Evolutionary conservation across 1,139 yeast genomes (phyloP), one percentile per base, ranked within the genome.

Genomic region (Sugiyamaella japonica): DNA sequence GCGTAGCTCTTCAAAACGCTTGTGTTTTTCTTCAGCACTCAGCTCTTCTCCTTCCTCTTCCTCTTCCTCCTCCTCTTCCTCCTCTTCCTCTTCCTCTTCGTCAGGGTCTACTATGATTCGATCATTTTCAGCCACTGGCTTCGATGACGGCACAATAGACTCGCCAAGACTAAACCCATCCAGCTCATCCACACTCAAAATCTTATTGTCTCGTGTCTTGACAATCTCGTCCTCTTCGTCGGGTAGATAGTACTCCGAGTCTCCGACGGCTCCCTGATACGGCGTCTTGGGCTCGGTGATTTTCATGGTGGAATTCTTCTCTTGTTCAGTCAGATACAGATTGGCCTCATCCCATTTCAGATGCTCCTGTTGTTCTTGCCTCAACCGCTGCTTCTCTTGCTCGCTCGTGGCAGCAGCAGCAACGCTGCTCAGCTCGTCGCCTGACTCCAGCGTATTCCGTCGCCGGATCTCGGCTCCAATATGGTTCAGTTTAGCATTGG

Each of bases 271-370:
- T 17, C 96, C 96, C 67, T 89, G 96, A 68, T 87, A 93, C 2
- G 99, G 99, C 1, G 99, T 93, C 75, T 93, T 93, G 37, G 99
- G 99, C 71, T 93, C 99, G 64, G 89, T 96, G 50, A 93, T 90
- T 70, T 83, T 81, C 91, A 86, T 86, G 43, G 89, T 85, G 34
- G 91, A 82, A 31, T 79, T 73, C 68, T 85, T 83, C 62, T 84
- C 89, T 65, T 80, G 85, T 67, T 86, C 93, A 16, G 86, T 79
- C 56, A 81, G 72, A 62, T 83, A 76, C 57, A 86, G 72, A 63
- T 85, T 86, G 54, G 83, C 74, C 65, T 86, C 93, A 67, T 86
- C 91, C 91, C 93, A 86, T 62, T 79, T 78, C 64, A 84, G 74
- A 59, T 81, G 84, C 15, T 45, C 49, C 13, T 45, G 49, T 17